phyloP scores from a whole-genome alignment of 2,329 filamentous ascomycete species.

The Acephala macrosclerotiorum region DNA sequence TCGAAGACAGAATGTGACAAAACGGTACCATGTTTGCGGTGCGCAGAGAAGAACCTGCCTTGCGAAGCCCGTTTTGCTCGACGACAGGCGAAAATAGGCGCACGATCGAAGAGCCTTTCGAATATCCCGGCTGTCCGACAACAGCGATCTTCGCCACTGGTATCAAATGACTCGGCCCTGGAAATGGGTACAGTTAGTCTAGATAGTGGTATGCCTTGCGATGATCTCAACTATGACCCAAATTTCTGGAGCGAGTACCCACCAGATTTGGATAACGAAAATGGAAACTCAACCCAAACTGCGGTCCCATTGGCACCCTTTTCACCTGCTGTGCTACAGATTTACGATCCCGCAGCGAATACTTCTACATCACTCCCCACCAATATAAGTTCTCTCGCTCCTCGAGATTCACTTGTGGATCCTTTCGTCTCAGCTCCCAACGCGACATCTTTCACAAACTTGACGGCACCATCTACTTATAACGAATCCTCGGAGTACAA shows the following conservation, averaged over 20 bases:
- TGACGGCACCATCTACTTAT: slow-evolving; percentile 84
- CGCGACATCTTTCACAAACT: slow-evolving; percentile 80
- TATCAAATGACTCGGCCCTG: slow-evolving; percentile 14
- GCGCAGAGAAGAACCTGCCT: slow-evolving; percentile 55
- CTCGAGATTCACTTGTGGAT: slow-evolving; percentile 78
- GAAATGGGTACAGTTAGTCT: slow-evolving; percentile 18
- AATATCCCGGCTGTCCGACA: slow-evolving; percentile 5
- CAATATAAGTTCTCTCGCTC: slow-evolving; percentile 78
- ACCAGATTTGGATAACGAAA: slow-evolving; percentile 54
- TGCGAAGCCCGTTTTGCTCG: slow-evolving; percentile 59
- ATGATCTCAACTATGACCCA: slow-evolving; percentile 51
- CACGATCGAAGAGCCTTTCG: slow-evolving; percentile 18
- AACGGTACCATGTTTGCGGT: slow-evolving; percentile 56
- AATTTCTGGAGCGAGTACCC: slow-evolving; percentile 53
- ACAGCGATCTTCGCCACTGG: slow-evolving; percentile 3
- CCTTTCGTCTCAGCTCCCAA: slow-evolving; percentile 79
- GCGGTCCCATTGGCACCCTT: slow-evolving; percentile 40
- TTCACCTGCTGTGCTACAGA: slow-evolving; percentile 47
- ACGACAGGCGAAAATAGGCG: slow-evolving; percentile 45
- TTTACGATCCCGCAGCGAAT: slow-evolving; percentile 57
- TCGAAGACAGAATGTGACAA: slow-evolving; percentile 61
- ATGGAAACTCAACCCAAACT: slow-evolving; percentile 40
- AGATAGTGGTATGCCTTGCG: slow-evolving; percentile 24
- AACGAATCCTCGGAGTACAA: slow-evolving; percentile 77
- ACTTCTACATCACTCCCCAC: slow-evolving; percentile 51